phyloP scores from a whole-genome alignment of 345 rosid genomes.

The Xanthoceras sorbifolium region DNA sequence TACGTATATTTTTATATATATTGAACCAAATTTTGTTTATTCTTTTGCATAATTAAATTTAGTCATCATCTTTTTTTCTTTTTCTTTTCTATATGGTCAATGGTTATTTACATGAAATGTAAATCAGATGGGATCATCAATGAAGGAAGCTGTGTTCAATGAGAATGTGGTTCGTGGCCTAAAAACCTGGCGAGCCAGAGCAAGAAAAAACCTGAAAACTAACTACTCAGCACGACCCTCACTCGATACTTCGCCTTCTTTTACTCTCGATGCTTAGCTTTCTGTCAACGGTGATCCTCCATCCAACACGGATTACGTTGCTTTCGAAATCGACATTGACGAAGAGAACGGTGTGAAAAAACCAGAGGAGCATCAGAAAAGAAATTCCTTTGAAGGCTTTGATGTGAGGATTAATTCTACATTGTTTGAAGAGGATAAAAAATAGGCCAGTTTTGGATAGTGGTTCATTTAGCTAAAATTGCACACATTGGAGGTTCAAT shows the following conservation, averaged over 20 bases:
- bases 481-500: background rate
- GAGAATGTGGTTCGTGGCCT: constrained; percentile 45
- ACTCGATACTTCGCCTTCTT: constrained; percentile 35
- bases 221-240: constrained; percentile 8
- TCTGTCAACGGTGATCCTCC: constrained; percentile 1
- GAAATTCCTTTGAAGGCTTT: constrained; percentile 39
- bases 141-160: constrained; percentile 47
- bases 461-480: background rate
- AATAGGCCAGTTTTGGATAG: background rate
- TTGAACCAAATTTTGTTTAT: background rate
- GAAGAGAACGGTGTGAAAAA: constrained; percentile 7
- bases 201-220: constrained; percentile 34
- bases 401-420: background rate
- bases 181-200: constrained; percentile 48
- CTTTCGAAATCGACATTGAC: constrained; percentile 20
- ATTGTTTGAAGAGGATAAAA: background rate
- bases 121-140: constrained; percentile 61
- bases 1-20: constrained; percentile 6
- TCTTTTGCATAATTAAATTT: too few relatives aligned
- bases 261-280: constrained; percentile 24
- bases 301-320: constrained; percentile 2
- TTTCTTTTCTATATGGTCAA: too few relatives aligned
- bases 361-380: constrained; percentile 7
- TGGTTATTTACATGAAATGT: background rate
- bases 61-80: too few relatives aligned